Percentiles rank a stretch among this genome's conserved stretches.
Conservation (phyloP, 352 stramenopile genomes). For the Phytophthora agathidicida region DNA sequence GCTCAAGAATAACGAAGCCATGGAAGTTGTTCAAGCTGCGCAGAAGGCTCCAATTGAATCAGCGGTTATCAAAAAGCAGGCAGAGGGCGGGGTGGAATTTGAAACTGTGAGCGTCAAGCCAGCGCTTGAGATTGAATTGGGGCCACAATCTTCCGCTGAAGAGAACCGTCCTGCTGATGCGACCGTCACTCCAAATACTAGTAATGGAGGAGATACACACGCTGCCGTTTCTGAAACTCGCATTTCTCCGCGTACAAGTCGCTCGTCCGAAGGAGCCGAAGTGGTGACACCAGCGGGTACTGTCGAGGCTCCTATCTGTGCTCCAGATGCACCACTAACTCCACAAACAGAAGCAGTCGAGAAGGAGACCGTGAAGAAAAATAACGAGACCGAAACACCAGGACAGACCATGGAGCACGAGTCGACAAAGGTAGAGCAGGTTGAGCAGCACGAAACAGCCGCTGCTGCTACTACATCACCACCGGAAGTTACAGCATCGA, state of each 20-base stretch:
- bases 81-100: too few relatives aligned
- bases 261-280: constrained; percentile 7
- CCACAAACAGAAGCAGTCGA: constrained; percentile 2
- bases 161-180: constrained; percentile 13
- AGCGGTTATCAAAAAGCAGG: constrained; percentile 8
- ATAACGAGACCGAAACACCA: constrained; percentile 1
- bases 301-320: constrained; percentile 11
- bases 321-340: constrained; percentile 1
- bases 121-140: constrained; percentile 1
- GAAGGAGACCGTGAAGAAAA: constrained; percentile 1
- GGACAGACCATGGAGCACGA: not conserved
- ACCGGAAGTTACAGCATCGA: not conserved
- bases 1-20: not conserved
- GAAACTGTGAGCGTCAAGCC: constrained; percentile 7
- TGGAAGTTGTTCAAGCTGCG: constrained; percentile 20
- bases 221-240: not conserved
- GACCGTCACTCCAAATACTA: not conserved
- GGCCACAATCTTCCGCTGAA: not conserved
- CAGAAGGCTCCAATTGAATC: constrained; percentile 10
- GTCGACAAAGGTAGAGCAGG: not conserved
- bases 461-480: not conserved
- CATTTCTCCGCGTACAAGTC: not conserved
- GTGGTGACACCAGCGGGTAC: constrained; percentile 32
- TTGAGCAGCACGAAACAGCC: not conserved
- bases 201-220: not conserved